Base-by-base conservation (phyloP, 169 alveolate species). In the Sarcocystis neurona region DNA sequence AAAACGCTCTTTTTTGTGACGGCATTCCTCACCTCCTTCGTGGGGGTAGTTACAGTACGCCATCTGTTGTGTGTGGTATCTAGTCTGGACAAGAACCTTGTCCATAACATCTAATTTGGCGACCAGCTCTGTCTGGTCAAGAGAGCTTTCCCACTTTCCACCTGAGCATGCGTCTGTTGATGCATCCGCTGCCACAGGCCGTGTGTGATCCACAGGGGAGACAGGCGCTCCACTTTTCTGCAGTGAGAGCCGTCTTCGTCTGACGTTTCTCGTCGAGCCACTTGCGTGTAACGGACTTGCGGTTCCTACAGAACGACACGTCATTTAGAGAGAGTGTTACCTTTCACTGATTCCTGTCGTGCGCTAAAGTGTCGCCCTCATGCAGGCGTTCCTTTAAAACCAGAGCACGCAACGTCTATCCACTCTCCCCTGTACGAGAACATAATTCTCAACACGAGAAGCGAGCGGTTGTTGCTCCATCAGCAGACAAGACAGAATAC, bases 11-110 rank as follows among this genome's bases (percentile, higher is more conserved):
- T n/a, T n/a, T n/a, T n/a, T n/a, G n/a, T n/a, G 66, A 12, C 66
- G 66, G 66, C 66, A 53, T 23, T 53, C 37, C 10, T 37, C 32
- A 20, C 20, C 37, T 39, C 6, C 82, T 72, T 3, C n/a, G 82
- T 48, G 2, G 82, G 37, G 37, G 23, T 39, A 72, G 82, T 39
- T 72, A 39, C 82, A 56, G 82, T 72, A 72, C n/a, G 56, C 41
- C 82, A 72, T 72, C 18, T 72, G 82, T 34, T 72, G n/a, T 15
- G 34, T 41, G 46, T 72, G 82, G 46, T 72, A 44, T 32, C 82
- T 48, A 18, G 82, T 72, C 58, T 72, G 82, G n/a, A 56, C 82
- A 2, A 72, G 39, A 0, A 72, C 1, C n/a, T 56, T 72, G 46
- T 72, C 56, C 15, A 72, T 44, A 32, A 72, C n/a, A 15, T 15